Percentiles rank a stretch among this genome's conserved stretches.
Evolutionary conservation across 805 yeast genomes (phyloP).

Genomic region (Candida krabiensis): DNA sequence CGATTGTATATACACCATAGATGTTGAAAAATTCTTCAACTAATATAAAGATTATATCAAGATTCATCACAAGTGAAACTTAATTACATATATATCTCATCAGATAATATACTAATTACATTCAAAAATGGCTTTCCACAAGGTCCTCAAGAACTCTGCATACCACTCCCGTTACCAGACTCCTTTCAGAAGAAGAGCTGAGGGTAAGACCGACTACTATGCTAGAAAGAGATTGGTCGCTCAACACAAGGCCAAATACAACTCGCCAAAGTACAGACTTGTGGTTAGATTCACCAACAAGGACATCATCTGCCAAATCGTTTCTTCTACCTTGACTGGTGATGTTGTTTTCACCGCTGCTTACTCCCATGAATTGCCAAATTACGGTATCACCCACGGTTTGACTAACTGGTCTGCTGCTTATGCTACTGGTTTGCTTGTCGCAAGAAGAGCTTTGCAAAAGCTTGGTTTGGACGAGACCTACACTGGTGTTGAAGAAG

Average conservation of each 20-base stretch:
- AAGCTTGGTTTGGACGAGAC: slow-evolving; percentile 98
- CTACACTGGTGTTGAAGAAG: slow-evolving; percentile 98
- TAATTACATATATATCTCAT: too few relatives aligned
- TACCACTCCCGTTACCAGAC: slow-evolving; percentile 99
- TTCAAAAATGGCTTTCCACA: slow-evolving; percentile 82
- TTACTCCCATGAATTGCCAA: slow-evolving; percentile 98
- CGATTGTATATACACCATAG: too few relatives aligned
- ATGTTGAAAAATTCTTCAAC: slow-evolving; percentile 9
- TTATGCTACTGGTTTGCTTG: slow-evolving; percentile 96
- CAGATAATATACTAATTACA: too few relatives aligned
- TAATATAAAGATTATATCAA: too few relatives aligned
- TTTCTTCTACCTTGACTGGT: slow-evolving; percentile 96
- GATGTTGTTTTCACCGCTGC: slow-evolving; percentile 96
- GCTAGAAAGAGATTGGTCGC: slow-evolving; percentile 99
- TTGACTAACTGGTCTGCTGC: slow-evolving; percentile 99
- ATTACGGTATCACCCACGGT: slow-evolving; percentile 97
- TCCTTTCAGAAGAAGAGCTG: slow-evolving; percentile 99
- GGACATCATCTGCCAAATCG: slow-evolving; percentile 97
- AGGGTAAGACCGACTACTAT: slow-evolving; percentile 99
- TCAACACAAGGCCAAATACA: slow-evolving; percentile 99
- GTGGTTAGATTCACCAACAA: slow-evolving; percentile 99
- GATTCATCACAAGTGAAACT: too few relatives aligned
- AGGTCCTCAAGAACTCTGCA: slow-evolving; percentile 76
- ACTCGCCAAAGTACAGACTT: slow-evolving; percentile 98
- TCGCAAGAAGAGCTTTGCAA: slow-evolving; percentile 98